Conservation (phyloP, 1,284 basidiomycete genomes). For the Ganoderma resinaceum region DNA sequence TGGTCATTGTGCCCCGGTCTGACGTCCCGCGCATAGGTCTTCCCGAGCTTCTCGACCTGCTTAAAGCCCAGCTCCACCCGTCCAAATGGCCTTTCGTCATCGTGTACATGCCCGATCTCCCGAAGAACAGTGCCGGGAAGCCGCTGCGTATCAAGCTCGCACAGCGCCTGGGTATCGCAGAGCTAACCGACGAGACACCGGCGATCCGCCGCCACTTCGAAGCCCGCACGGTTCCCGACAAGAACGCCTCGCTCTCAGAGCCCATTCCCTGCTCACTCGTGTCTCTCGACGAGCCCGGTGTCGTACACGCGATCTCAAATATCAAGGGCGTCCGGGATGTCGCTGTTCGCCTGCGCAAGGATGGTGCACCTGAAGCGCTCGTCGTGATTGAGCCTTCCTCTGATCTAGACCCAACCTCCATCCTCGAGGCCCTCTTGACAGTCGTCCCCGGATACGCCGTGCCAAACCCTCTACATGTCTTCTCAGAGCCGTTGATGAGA, state of each 20-base stretch:
- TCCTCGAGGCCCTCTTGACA: slow-evolving; percentile 33
- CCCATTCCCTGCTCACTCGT: slow-evolving; percentile 47
- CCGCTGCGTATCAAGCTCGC: slow-evolving; percentile 52
- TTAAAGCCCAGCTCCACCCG: slow-evolving; percentile 51
- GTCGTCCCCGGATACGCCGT: slow-evolving; percentile 45
- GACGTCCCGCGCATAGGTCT: slow-evolving; percentile 45
- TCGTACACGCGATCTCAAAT: slow-evolving; percentile 54
- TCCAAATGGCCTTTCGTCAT: slow-evolving; percentile 54
- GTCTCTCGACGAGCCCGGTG: slow-evolving; percentile 38
- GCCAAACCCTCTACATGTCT: slow-evolving; percentile 44
- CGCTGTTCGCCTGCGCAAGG: slow-evolving; percentile 43
- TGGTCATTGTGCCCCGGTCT: slow-evolving; percentile 47
- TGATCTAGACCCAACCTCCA: slow-evolving; percentile 22
- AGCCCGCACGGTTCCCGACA: slow-evolving; percentile 41
- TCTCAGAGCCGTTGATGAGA: slow-evolving; percentile 21
- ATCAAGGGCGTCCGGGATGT: slow-evolving; percentile 59
- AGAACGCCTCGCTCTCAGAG: slow-evolving; percentile 43
- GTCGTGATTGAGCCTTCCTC: slow-evolving; percentile 34
- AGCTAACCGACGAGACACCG: slow-evolving; percentile 45
- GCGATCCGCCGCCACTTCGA: slow-evolving; percentile 49
- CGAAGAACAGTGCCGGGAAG: slow-evolving; percentile 54
- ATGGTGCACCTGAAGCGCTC: slow-evolving; percentile 47
- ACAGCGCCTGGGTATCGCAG: slow-evolving; percentile 46
- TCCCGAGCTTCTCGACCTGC: slow-evolving; percentile 48
- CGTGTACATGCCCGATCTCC: slow-evolving; percentile 52